Conservation (phyloP, 177 flowering plant species). For the Telopea speciosissima region DNA sequence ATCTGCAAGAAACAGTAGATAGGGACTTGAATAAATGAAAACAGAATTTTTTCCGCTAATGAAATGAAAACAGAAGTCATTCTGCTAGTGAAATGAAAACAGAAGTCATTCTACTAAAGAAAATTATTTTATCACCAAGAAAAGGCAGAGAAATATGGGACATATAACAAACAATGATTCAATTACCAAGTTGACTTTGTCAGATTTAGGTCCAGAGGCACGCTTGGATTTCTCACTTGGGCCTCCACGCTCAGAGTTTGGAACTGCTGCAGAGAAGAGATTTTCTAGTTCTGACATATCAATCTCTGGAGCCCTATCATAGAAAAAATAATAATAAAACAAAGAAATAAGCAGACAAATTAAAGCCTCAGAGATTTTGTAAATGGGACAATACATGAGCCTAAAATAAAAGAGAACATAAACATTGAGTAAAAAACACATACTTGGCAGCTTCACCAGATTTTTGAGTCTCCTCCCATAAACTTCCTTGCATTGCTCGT, state of each 20-base stretch:
- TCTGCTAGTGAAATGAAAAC: conserved; percentile 6
- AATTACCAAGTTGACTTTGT: conserved; percentile 80
- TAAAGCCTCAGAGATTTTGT: conserved; percentile 2
- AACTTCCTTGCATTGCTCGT: conserved; percentile 83
- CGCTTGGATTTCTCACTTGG: conserved; percentile 36
- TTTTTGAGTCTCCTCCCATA: conserved; percentile 91
- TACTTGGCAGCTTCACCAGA: conserved; percentile 75
- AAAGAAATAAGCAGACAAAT: conserved; percentile 1
- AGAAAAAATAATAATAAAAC: background rate
- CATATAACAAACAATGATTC: background rate
- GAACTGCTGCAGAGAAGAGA: conserved; percentile 72
- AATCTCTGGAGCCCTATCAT: conserved; percentile 81
- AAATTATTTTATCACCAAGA: background rate
- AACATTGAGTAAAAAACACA: conserved; percentile 13
- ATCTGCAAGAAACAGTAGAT: conserved; percentile 50
- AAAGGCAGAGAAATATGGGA: background rate
- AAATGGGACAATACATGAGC: background rate
- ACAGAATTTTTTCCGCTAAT: no score
- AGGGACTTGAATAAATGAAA: conserved; percentile 8
- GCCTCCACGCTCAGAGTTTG: conserved; percentile 39
- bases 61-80: conserved; percentile 3
- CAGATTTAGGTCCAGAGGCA: conserved; percentile 50
- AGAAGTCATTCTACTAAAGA: conserved; percentile 1
- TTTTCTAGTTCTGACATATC: conserved; percentile 88
- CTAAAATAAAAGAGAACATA: background rate